phyloP scores from a whole-genome alignment of 2,329 filamentous ascomycete genomes.

The Ceratocystis eucalypticola region DNA sequence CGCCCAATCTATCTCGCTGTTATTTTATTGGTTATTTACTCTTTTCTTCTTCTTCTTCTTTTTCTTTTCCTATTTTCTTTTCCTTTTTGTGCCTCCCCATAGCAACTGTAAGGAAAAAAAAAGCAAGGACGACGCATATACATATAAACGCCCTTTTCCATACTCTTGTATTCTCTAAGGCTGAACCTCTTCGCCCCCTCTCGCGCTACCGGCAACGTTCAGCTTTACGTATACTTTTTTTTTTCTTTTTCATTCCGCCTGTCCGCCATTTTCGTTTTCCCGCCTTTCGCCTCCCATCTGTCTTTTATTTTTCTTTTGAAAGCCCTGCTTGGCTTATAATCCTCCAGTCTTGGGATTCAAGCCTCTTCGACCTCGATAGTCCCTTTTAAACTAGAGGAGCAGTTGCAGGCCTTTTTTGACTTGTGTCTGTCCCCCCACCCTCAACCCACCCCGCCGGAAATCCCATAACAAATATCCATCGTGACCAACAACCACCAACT shows the following conservation, averaged over 20 bases:
- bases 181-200: neutral
- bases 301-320: neutral
- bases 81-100: neutral
- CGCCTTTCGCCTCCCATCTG: neutral
- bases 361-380: slow-evolving; percentile 4
- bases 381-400: neutral
- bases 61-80: neutral
- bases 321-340: neutral
- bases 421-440: slow-evolving; percentile 13
- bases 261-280: too few relatives aligned
- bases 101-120: neutral
- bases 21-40: neutral
- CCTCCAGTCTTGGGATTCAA: neutral
- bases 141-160: neutral
- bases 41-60: neutral
- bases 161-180: neutral
- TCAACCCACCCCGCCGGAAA: slow-evolving; percentile 8
- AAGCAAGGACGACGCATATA: neutral
- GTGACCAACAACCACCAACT: slow-evolving; percentile 8
- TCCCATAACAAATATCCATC: neutral
- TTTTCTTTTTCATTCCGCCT: neutral
- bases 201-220: neutral
- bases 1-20: neutral
- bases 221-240: neutral
- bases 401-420: slow-evolving; percentile 9